phyloP scores from a whole-genome alignment of 1,284 basidiomycete species.

The Trichosporon ovoides region DNA sequence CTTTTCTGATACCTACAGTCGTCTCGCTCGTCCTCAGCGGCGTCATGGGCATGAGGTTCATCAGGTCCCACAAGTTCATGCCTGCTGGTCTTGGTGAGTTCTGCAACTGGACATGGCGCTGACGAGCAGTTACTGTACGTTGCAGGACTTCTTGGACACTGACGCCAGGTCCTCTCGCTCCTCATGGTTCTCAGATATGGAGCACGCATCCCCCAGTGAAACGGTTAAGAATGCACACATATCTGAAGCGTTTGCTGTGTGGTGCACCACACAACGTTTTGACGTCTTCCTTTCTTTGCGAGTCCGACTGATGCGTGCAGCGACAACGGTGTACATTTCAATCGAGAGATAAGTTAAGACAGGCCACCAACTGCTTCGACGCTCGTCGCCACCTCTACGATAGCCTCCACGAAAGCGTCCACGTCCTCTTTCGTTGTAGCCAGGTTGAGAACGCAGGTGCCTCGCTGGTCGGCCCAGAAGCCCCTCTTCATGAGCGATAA shows the following conservation, averaged over 20 bases:
- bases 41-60: conserved; percentile 34
- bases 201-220: conserved; percentile 9
- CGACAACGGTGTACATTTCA: not conserved
- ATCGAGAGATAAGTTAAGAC: not conserved
- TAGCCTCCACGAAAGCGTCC: conserved; percentile 10
- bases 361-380: not conserved
- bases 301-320: not conserved
- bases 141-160: not conserved
- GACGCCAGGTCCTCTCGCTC: conserved; percentile 16
- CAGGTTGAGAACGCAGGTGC: conserved; percentile 14
- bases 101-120: not conserved
- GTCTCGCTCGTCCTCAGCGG: conserved; percentile 24
- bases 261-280: not conserved
- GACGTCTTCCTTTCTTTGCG: too few relatives aligned
- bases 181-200: conserved; percentile 16
- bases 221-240: not conserved
- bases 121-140: conserved; percentile 13
- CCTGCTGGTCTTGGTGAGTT: conserved; percentile 43
- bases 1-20: conserved; percentile 14
- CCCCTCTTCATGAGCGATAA: conserved; percentile 22
- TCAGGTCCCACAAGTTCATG: conserved; percentile 40
- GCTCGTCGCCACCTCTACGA: conserved; percentile 1
- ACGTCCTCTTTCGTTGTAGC: conserved; percentile 11
- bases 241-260: not conserved
- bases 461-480: conserved; percentile 27